Evolutionary conservation across 345 rosid species (phyloP).

Genomic region (Gossypium sturtianum): DNA sequence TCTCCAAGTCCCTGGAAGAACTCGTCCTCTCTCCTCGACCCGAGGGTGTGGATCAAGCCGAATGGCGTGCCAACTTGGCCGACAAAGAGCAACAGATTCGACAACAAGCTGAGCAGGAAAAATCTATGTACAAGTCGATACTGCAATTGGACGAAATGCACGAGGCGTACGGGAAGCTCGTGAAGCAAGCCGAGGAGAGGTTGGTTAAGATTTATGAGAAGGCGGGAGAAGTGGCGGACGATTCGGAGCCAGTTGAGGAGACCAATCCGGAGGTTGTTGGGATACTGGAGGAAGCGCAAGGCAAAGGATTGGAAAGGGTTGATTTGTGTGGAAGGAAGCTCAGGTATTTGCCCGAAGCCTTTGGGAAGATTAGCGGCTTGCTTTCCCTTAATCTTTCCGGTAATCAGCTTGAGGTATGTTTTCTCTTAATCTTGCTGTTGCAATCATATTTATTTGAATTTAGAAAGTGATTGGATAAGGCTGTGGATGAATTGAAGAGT

Average conservation of each 20-base stretch:
- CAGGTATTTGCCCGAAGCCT: slow-evolving; percentile 73
- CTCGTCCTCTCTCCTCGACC: slow-evolving; percentile 63
- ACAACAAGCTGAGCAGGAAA: slow-evolving; percentile 53
- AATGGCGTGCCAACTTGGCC: slow-evolving; percentile 48
- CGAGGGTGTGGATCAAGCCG: slow-evolving; percentile 36
- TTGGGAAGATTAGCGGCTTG: slow-evolving; percentile 62
- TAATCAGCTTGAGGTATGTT: slow-evolving; percentile 73
- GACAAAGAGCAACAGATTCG: slow-evolving; percentile 61
- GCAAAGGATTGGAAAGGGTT: slow-evolving; percentile 49
- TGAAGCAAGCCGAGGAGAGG: slow-evolving; percentile 75
- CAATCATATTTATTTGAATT: background rate
- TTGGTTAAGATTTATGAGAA: slow-evolving; percentile 64
- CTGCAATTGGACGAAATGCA: slow-evolving; percentile 80
- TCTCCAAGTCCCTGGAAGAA: slow-evolving; percentile 68
- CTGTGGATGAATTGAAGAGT: background rate
- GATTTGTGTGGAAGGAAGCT: slow-evolving; percentile 59
- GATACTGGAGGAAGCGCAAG: slow-evolving; percentile 49
- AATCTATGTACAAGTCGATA: slow-evolving; percentile 36
- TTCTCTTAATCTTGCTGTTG: background rate
- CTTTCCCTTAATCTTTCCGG: slow-evolving; percentile 52
- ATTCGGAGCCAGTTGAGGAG: slow-evolving; percentile 24
- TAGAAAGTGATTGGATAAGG: background rate
- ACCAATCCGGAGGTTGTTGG: slow-evolving; percentile 56
- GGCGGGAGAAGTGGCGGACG: slow-evolving; percentile 35
- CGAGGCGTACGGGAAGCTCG: slow-evolving; percentile 59